Evolutionary conservation across 2,329 filamentous ascomycete species (phyloP).

Genomic region (Sarocladiaceae sp.): DNA sequence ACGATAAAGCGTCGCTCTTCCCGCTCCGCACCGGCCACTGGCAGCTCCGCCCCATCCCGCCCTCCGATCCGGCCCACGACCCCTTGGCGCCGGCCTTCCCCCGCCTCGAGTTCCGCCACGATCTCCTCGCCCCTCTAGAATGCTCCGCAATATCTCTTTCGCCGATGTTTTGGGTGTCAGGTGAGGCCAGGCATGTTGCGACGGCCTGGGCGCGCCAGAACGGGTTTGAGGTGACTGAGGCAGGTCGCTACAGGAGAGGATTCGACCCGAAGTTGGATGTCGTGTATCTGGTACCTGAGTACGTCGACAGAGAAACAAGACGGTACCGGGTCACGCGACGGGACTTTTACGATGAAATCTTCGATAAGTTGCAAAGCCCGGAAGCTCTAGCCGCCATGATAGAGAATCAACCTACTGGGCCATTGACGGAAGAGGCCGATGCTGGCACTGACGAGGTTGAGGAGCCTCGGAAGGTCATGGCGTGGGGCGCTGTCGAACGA

Average conservation of each 20-base stretch:
- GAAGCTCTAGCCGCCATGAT: neutral
- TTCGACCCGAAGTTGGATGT: slow-evolving; percentile 1
- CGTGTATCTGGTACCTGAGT: too few species aligned
- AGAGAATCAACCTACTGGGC: too few species aligned
- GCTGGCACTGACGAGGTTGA: neutral
- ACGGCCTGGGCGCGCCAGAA: neutral
- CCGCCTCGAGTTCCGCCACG: neutral
- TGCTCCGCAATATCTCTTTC: neutral
- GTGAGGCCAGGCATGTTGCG: slow-evolving; percentile 1
- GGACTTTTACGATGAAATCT: slow-evolving; percentile 1
- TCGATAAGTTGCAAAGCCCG: neutral
- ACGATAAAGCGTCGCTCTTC: slow-evolving; percentile 6
- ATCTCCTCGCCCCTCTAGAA: neutral
- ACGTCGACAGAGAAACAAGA: too few species aligned
- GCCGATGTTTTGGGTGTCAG: neutral
- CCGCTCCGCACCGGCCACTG: neutral
- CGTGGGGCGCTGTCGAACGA: too few species aligned
- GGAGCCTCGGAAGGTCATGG: too few species aligned
- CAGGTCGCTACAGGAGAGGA: neutral
- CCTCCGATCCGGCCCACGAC: slow-evolving; percentile 3
- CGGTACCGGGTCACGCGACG: too few species aligned
- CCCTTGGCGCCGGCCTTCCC: slow-evolving; percentile 1
- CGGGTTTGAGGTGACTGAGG: neutral
- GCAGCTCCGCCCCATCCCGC: slow-evolving; percentile 1
- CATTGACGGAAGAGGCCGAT: neutral